A percentile compares a stretch with the other conserved stretches of the same genome.
phyloP scores from a whole-genome alignment of 345 rosid genomes.

The Citrus glauca region DNA sequence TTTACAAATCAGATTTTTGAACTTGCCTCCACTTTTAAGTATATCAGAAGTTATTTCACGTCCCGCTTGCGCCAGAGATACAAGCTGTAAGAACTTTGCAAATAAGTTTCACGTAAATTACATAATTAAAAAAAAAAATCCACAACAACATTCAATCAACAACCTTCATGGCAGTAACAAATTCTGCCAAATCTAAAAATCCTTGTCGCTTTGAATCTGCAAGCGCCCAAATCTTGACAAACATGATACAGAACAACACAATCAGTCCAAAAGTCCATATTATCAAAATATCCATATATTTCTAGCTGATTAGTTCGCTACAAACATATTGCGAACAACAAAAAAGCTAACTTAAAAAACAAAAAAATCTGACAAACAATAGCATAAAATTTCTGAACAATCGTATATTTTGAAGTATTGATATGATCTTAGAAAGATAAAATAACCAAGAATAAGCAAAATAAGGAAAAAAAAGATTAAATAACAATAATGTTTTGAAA shows the following conservation, averaged over 20 bases:
- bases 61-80: slow-evolving; percentile 84
- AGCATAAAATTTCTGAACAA: not conserved
- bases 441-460: not conserved
- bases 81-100: slow-evolving; percentile 37
- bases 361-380: not conserved
- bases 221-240: slow-evolving; percentile 73
- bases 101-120: not conserved
- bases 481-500: not conserved
- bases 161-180: slow-evolving; percentile 87
- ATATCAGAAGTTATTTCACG: slow-evolving; percentile 51
- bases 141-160: not conserved
- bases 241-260: not conserved
- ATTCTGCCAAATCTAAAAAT: slow-evolving; percentile 67
- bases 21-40: slow-evolving; percentile 51
- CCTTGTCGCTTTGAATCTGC: slow-evolving; percentile 89
- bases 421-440: not conserved
- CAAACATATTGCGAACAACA: not conserved
- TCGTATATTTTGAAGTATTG: not conserved
- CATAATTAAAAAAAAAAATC: not conserved
- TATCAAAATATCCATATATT: not conserved
- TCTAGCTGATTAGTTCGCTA: not conserved
- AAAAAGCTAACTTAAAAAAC: not conserved
- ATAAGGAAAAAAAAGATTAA: not conserved
- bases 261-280: not conserved
- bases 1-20: not conserved